Conservation (phyloP, 192 early-diverging fungal species). For the Cetraspora pellucida region DNA sequence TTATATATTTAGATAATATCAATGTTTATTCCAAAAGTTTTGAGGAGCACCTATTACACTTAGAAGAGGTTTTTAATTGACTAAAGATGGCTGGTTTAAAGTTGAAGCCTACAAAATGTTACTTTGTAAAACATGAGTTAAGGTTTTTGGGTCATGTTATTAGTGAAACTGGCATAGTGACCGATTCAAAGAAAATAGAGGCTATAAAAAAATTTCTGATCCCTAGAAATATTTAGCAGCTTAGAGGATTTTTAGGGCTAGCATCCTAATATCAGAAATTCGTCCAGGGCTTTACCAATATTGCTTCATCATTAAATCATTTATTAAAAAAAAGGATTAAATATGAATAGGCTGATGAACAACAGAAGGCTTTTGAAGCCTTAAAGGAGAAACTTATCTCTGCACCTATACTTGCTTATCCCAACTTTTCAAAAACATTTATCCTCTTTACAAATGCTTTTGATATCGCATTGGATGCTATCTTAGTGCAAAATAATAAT, state of each 20-base stretch:
- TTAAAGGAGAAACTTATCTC: constrained; percentile 38
- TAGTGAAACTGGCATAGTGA: background rate
- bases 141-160: constrained; percentile 31
- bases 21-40: constrained; percentile 35
- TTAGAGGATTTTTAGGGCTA: constrained; percentile 10
- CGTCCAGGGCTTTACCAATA: background rate
- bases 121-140: constrained; percentile 9
- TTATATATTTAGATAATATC: constrained; percentile 44
- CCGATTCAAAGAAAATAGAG: constrained; percentile 28
- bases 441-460: constrained; percentile 48
- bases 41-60: constrained; percentile 25
- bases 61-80: constrained; percentile 2
- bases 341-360: background rate
- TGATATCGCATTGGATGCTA: constrained; percentile 40
- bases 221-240: background rate
- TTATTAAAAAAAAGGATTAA: background rate
- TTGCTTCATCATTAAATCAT: background rate
- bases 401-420: constrained; percentile 40
- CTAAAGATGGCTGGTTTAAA: constrained; percentile 6
- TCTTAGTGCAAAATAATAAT: constrained; percentile 42
- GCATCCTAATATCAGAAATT: background rate
- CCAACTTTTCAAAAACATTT: constrained; percentile 39
- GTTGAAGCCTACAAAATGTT: background rate
- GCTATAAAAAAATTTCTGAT: constrained; percentile 12
- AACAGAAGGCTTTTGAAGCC: constrained; percentile 22